Conservation (phyloP, 148 eudicot species). For the Agrostemma githago region DNA sequence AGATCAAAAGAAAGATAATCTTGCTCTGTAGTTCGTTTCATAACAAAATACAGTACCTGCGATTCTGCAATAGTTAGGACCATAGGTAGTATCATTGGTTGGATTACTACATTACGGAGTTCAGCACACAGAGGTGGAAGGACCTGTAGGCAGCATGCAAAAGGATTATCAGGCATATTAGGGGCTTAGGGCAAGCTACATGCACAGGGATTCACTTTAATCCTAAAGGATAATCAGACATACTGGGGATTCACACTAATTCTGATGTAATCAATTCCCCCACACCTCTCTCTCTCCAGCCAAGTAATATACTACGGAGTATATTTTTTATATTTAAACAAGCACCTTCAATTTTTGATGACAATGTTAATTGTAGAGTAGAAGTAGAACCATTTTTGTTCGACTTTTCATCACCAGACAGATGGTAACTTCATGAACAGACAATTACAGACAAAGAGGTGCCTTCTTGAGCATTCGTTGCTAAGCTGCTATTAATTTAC, state of each 20-base stretch:
- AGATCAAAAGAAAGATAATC: neutral
- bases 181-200: neutral
- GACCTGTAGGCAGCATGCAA: slow-evolving; percentile 49
- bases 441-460: neutral
- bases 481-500: neutral
- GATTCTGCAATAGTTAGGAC: slow-evolving; percentile 93
- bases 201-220: neutral
- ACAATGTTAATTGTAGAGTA: neutral
- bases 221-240: neutral
- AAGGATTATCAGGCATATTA: neutral
- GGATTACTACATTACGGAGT: slow-evolving; percentile 92
- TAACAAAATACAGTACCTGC: slow-evolving; percentile 51
- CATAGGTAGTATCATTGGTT: slow-evolving; percentile 97
- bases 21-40: neutral
- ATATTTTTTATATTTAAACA: neutral
- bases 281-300: too few species aligned
- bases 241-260: too few species aligned
- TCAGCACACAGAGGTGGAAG: slow-evolving; percentile 99
- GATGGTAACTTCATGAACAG: neutral
- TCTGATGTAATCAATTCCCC: too few species aligned
- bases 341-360: neutral
- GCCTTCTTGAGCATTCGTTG: neutral
- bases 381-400: neutral
- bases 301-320: too few species aligned
- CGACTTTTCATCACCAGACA: neutral